Base-by-base conservation (phyloP, 768 basidiomycete genomes). In the Ramaria rubella region DNA sequence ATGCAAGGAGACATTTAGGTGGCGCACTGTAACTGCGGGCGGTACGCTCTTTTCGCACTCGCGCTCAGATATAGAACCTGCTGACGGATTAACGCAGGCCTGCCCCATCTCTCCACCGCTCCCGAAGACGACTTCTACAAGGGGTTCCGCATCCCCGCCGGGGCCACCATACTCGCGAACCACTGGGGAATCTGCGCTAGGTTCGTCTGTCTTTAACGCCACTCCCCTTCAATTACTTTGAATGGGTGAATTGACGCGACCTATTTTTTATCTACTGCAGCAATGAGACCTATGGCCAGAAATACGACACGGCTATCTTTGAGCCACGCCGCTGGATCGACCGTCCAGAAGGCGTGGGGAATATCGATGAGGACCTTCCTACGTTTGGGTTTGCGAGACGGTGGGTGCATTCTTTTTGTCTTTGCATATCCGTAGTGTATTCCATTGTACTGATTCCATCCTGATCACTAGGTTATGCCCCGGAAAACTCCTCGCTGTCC, bases 271-370 rank as follows among this genome's bases (percentile, higher is more conserved):
- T 14, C 21, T 14, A 2, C 21, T 46, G 19, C 33, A 50, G 49
- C 33, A 21, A 21, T 12, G 19, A 27, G 27, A 50, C 49, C 11
- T 50, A 50, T 50, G 49, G 49, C 33, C 49, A 50, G 26, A 24
- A 26, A 50, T 50, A 50, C 29, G 49, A 50, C 27, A 27, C 30
- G 33, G 19, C 23, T 5, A 12, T n/a, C n/a, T 50, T 30, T 27
- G 49, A 50, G 33, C 49, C 49, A 14, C 49, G 49, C 5, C 49
- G 49, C 19, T 50, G 49, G 49, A 50, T 50, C 7, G 49, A 30
- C 12, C 49, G 49, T 4, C 49, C 27, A 12, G 49, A n/a, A 27
- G 49, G 49, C 2, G 49, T 50, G 19, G 49, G 49, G 5, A 21
- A 12, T 24, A 23, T 50, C 19, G 21, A 30, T 12, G 49, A 50